Base-by-base conservation (phyloP, 2,329 filamentous ascomycete species). In the Monosporascus cannonballus region DNA sequence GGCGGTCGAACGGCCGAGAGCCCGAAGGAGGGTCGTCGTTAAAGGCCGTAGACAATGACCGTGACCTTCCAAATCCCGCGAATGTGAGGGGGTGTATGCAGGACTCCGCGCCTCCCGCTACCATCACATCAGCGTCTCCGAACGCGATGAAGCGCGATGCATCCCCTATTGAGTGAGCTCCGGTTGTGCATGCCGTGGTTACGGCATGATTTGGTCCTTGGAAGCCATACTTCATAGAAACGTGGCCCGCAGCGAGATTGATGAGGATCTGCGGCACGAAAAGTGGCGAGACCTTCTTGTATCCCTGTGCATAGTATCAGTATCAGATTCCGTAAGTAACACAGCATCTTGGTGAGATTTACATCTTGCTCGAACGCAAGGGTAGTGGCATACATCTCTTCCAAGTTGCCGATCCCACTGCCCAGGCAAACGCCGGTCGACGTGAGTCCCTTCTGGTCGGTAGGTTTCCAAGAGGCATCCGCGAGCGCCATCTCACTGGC, bases 81-180 rank as follows among this genome's bases (percentile, higher is more conserved):
- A 97, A 87, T 2, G 93, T 89, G 44, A 99, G 78, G 9, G 94
- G 94, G 66, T 99, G 93, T 52, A 99, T 93, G 68, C 94, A 99
- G 0, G 93, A 91, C 71, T 99, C 94, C 8, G 93, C 84, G 27
- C 93, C 93, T 42, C 94, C 94, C n/a, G 94, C 91, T 8, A 99
- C 73, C 91, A 99, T 97, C 51, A 97, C 87, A 68, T 96, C 81
- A 46, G 93, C 93, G 67, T 97, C 93, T 6, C 91, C 92, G 64
- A 85, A 86, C n/a, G 87, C 83, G 56, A 99, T 93, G 67, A 96
- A 90, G 18, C 93, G 84, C n/a, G 89, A 86, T 6, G 94, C 94
- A 68, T 99, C 94, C 18, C 93, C 94, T 48, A 99, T 86, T 1
- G 92, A 91, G 72, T 99, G 94, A 1, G 93, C 90, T 11, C 94